Evolutionary conservation across 768 basidiomycete genomes (phyloP).

Genomic region (Boletus eberwhitei): DNA sequence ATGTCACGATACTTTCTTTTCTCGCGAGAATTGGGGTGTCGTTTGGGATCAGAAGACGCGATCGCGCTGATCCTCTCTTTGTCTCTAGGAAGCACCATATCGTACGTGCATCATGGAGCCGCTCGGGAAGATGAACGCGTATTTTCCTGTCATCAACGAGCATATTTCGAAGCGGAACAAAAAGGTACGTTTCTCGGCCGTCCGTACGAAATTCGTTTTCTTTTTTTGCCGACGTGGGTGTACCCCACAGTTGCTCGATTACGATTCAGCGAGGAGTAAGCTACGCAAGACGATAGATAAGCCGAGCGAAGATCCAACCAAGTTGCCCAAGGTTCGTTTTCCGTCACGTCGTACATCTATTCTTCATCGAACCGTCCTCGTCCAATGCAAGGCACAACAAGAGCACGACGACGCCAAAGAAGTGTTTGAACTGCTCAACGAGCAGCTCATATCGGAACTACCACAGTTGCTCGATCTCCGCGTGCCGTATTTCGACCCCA

Average conservation of each 20-base stretch:
- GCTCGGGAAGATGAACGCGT: conserved; percentile 93
- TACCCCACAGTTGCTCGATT: conserved; percentile 77
- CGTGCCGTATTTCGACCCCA: conserved; percentile 97
- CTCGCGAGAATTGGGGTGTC: not conserved
- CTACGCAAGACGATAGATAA: conserved; percentile 89
- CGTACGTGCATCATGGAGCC: conserved; percentile 95
- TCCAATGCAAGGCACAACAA: conserved; percentile 68
- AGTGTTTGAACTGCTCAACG: conserved; percentile 89
- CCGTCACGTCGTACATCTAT: not conserved
- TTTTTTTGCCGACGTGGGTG: not conserved
- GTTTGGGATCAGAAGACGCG: not conserved
- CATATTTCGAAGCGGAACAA: conserved; percentile 94
- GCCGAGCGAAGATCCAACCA: conserved; percentile 89
- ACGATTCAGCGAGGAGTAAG: conserved; percentile 88
- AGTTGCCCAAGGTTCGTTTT: conserved; percentile 68
- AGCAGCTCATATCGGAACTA: conserved; percentile 85
- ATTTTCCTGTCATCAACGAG: conserved; percentile 91
- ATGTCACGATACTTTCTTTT: conserved; percentile 25
- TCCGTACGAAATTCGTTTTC: too few species aligned
- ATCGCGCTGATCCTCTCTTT: not conserved
- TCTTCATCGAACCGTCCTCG: not conserved
- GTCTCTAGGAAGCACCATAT: conserved; percentile 81
- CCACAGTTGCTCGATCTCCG: conserved; percentile 92
- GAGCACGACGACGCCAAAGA: conserved; percentile 95
- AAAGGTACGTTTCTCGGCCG: conserved; percentile 57